Evolutionary conservation across 371 early-diverging fungal species (phyloP).

Genomic region (Polyrhizophydium stewartii): DNA sequence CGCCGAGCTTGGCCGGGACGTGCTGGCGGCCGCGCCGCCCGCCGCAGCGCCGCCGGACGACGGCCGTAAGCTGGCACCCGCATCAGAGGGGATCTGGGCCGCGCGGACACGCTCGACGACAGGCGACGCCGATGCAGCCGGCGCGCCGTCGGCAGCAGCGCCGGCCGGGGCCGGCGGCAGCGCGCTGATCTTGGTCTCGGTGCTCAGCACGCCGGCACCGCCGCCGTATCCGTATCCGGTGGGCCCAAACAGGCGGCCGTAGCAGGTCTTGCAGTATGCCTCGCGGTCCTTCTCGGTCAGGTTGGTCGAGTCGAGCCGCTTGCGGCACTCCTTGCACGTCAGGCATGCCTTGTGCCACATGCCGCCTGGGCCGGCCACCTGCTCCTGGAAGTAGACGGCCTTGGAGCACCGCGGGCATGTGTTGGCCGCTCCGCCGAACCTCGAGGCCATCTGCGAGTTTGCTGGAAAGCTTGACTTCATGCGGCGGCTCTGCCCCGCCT

Average conservation of each 20-base stretch:
- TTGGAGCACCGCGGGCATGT: constrained; percentile 55
- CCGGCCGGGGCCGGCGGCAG: constrained; percentile 10
- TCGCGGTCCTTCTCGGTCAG: constrained; percentile 38
- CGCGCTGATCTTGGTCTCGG: constrained; percentile 22
- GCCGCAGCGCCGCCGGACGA: constrained; percentile 1
- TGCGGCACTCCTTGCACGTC: constrained; percentile 42
- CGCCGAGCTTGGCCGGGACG: background rate
- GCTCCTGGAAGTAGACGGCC: constrained; percentile 35
- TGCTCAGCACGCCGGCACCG: constrained; percentile 27
- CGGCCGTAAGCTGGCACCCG: background rate
- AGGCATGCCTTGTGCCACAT: constrained; percentile 34
- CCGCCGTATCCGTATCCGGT: constrained; percentile 39
- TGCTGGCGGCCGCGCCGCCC: background rate
- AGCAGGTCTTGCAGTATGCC: constrained; percentile 46
- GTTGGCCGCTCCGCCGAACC: constrained; percentile 31
- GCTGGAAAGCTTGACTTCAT: too few relatives aligned
- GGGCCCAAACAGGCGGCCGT: constrained; percentile 41
- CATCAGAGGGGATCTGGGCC: too few relatives aligned
- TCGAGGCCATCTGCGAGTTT: background rate
- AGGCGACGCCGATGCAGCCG: background rate
- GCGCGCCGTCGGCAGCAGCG: constrained; percentile 1
- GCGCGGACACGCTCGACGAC: background rate
- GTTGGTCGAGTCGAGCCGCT: constrained; percentile 38
- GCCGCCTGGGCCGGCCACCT: constrained; percentile 27
- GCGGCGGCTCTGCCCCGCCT: too few relatives aligned